Evolutionary conservation across 2,329 filamentous ascomycete genomes (phyloP).

Genomic region (Cordyceps cateniannulata): DNA sequence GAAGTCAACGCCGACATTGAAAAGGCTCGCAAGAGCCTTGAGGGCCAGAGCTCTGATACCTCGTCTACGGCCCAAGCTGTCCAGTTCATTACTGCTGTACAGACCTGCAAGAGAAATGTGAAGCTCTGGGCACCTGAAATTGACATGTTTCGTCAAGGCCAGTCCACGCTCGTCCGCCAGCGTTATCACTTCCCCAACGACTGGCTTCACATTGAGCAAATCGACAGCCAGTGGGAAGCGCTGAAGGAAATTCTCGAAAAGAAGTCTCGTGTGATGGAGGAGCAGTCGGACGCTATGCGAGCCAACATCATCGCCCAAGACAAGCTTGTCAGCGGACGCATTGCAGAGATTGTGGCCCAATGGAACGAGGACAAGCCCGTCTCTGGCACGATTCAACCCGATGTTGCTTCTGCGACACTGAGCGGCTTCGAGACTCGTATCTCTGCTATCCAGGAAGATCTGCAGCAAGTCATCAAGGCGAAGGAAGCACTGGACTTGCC

Average conservation of each 20-base stretch:
- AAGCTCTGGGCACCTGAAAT: slow-evolving; percentile 94
- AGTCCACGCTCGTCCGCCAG: slow-evolving; percentile 84
- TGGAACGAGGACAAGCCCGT: slow-evolving; percentile 98
- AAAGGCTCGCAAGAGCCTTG: slow-evolving; percentile 81
- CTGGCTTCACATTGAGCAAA: slow-evolving; percentile 93
- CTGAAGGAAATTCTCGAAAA: slow-evolving; percentile 86
- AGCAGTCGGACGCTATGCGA: slow-evolving; percentile 89
- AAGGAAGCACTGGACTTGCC: slow-evolving; percentile 95
- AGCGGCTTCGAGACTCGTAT: slow-evolving; percentile 78
- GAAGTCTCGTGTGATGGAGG: slow-evolving; percentile 91
- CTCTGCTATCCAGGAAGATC: slow-evolving; percentile 77
- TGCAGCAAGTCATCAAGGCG: slow-evolving; percentile 88
- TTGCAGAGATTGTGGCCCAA: slow-evolving; percentile 72
- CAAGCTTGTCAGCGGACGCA: slow-evolving; percentile 81
- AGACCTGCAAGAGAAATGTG: slow-evolving; percentile 90
- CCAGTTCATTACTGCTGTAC: slow-evolving; percentile 95
- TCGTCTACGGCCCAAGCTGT: slow-evolving; percentile 96
- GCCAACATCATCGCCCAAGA: slow-evolving; percentile 95
- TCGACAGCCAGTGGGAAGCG: slow-evolving; percentile 92
- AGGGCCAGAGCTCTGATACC: slow-evolving; percentile 85
- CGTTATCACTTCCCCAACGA: slow-evolving; percentile 89
- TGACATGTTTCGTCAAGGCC: slow-evolving; percentile 90
- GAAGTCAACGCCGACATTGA: slow-evolving; percentile 91
- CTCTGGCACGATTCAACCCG: slow-evolving; percentile 85
- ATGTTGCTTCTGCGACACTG: slow-evolving; percentile 78